Base-by-base conservation (phyloP, 2,329 filamentous ascomycete genomes). In the Leptographium galeiforme region DNA sequence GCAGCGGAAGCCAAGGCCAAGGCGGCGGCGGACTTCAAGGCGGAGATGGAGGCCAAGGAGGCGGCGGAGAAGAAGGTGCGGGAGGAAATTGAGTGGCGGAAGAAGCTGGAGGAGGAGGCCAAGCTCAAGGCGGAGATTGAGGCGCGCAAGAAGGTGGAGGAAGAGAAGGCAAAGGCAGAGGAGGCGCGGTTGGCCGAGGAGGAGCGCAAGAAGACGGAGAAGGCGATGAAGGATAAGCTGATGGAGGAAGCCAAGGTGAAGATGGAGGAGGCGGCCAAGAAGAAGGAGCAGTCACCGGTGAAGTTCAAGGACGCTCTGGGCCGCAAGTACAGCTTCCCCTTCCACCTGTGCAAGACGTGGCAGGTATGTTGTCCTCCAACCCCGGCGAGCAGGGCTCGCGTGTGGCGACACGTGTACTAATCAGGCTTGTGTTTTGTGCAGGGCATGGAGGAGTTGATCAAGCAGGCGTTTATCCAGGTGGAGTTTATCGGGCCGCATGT, bases 261-360 rank as follows among this genome's bases (percentile, higher is more conserved):
- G 49, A 51, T 51, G 75, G 7, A 71, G 76, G n/a, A 75, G 72
- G 58, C 72, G 2, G 63, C 62, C 14, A 68, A 67, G 58, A 72
- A 73, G 59, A 76, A 76, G 56, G 78, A 83, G 43, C 86, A 88
- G 66, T 74, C 82, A 45, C 87, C 87, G 2, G 87, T 95, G 66
- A 84, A 84, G 60, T 95, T 95, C 71, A 94, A 94, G 68, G 90
- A 96, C 65, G 89, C 89, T 1, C 82, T 96, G 16, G 87, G 88
- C 36, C 79, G 90, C 59, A 95, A 94, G 67, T 96, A 94, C 66
- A 93, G 82, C 68, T 95, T 96, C 63, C 90, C 90, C 1, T 95
- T 84, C 69, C 81, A 90, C 58, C 67, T 94, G 34, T 95, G 89
- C 67, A 81, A 82, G 62, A 93, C 84, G 3, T 94, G 89, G 89